Evolutionary conservation across 2,329 filamentous ascomycete genomes (phyloP), one percentile per base, ranked within the genome.

Genomic region (Curvularia hawaiiensis): DNA sequence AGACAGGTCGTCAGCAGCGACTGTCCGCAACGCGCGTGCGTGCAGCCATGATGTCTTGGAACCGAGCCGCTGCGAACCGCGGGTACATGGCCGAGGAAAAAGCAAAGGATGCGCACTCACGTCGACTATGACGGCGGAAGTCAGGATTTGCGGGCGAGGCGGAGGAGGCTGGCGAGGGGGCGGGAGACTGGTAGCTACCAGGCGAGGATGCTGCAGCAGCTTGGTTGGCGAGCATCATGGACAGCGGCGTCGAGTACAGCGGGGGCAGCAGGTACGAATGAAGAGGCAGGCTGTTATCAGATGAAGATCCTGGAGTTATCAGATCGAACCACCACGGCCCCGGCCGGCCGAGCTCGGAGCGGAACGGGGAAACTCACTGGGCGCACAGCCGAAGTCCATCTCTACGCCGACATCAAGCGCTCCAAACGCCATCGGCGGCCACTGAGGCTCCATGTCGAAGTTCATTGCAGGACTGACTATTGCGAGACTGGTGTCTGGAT

Each of bases 291-390:
- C 46, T 24, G 60, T 64, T 66, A 66, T 64, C 63, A 64, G 64
- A 65, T 64, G 60, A 44, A 52, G 39, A 50, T 46, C 33, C 51
- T 47, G 40, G 20, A 54, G 11, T 69, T 70, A 72, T 72, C 69
- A 68, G 69, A 71, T 71, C 61, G 46, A 60, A 35, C 63, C 50
- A 61, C 55, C 58, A 60, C 30, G 59, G 11, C 24, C 58, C 61
- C 54, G 50, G 52, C 31, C 50, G 38, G 61, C 62, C 68, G 65
- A 65, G 52, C 49, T 61, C 65, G 64, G 57, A 55, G 58, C 63
- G 63, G 58, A 58, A 24, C 56, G 52, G 52, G 41, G 18, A 40
- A 54, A 54, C 50, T 49, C 28, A 26, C 38, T 38, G 38, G 20
- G 14, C 9, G 6, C 16, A 16, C n/a, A 14, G 7, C 14, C 7